These are phyloP conservation scores for Arabis hirsuta DNA, from an alignment of 345 rosid genomes.

Conservation along the genomic window DNA sequence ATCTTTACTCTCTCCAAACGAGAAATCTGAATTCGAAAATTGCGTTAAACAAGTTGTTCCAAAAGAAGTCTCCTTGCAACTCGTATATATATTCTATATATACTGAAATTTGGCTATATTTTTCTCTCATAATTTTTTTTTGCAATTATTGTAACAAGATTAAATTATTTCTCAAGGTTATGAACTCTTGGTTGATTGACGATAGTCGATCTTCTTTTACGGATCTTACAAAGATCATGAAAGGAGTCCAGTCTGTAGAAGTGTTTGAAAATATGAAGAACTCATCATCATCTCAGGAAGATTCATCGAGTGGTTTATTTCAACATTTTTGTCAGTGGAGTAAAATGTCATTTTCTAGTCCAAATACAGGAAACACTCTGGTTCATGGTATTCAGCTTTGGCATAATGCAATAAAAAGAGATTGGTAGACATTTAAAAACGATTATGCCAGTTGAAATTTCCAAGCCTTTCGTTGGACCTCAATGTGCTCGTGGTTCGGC, in stretches of 20 bases:
- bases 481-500: conserved; percentile 48
- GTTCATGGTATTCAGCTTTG: conserved; percentile 53
- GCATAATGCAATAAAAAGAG: conserved; percentile 61
- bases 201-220: conserved; percentile 37
- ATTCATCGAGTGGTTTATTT: conserved; percentile 38
- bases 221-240: conserved; percentile 35
- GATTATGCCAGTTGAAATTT: conserved; percentile 45
- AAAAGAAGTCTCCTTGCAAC: conserved; percentile 55
- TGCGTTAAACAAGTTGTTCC: conserved; percentile 56
- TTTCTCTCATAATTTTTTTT: not conserved
- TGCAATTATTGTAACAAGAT: conserved; percentile 22
- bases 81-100: conserved; percentile 47
- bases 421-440: conserved; percentile 58
- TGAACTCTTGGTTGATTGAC: conserved; percentile 56
- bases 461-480: conserved; percentile 49
- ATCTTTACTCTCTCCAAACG: conserved; percentile 53
- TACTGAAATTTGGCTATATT: conserved; percentile 34
- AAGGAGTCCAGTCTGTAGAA: conserved; percentile 37
- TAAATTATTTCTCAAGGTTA: conserved; percentile 51
- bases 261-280: conserved; percentile 39
- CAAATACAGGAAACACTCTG: conserved; percentile 39
- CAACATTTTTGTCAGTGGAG: conserved; percentile 43
- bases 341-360: conserved; percentile 35
- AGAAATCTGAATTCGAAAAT: conserved; percentile 45
- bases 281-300: conserved; percentile 6